These are phyloP conservation scores for Mycena crocata DNA, from an alignment of 768 basidiomycete genomes.

Conservation along the genomic window DNA sequence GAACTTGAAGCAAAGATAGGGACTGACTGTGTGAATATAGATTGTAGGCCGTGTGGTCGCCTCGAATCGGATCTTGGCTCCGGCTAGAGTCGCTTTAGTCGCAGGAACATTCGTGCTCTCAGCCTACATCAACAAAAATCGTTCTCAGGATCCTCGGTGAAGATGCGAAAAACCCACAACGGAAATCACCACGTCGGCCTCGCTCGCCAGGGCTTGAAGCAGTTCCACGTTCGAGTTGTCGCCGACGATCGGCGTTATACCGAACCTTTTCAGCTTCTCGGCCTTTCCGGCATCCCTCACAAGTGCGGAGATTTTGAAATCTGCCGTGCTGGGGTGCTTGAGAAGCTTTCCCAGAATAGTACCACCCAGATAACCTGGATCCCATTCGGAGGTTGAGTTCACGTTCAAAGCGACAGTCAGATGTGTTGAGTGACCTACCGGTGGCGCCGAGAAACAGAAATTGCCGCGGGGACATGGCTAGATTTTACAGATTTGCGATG, in stretches of 20 bases:
- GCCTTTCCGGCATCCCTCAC: slow-evolving; percentile 43
- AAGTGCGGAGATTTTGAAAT: slow-evolving; percentile 42
- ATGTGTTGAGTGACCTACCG: not conserved
- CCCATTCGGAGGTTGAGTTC: too few relatives aligned
- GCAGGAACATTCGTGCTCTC: slow-evolving; percentile 19
- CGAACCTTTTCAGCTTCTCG: slow-evolving; percentile 40
- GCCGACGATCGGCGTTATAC: slow-evolving; percentile 42
- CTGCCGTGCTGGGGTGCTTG: slow-evolving; percentile 34
- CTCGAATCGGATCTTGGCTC: slow-evolving; percentile 23
- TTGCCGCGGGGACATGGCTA: slow-evolving; percentile 1
- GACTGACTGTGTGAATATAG: slow-evolving; percentile 27
- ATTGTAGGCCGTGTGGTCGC: slow-evolving; percentile 5
- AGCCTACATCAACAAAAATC: slow-evolving; percentile 1
- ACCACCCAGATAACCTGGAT: slow-evolving; percentile 49
- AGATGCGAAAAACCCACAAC: slow-evolving; percentile 34
- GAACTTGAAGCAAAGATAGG: too few relatives aligned
- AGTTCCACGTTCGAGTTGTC: slow-evolving; percentile 43
- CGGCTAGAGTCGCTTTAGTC: slow-evolving; percentile 16
- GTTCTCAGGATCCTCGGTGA: not conserved
- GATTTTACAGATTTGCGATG: too few relatives aligned
- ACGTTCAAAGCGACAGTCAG: too few relatives aligned
- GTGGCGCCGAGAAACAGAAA: slow-evolving; percentile 7
- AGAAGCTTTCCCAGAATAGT: slow-evolving; percentile 46
- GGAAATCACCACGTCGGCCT: slow-evolving; percentile 47
- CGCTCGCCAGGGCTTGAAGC: slow-evolving; percentile 41